Percentiles rank a stretch among this genome's conserved stretches.
These are phyloP conservation scores for Lactarius psammicola DNA, from an alignment of 768 basidiomycete species.

Conservation along the genomic window DNA sequence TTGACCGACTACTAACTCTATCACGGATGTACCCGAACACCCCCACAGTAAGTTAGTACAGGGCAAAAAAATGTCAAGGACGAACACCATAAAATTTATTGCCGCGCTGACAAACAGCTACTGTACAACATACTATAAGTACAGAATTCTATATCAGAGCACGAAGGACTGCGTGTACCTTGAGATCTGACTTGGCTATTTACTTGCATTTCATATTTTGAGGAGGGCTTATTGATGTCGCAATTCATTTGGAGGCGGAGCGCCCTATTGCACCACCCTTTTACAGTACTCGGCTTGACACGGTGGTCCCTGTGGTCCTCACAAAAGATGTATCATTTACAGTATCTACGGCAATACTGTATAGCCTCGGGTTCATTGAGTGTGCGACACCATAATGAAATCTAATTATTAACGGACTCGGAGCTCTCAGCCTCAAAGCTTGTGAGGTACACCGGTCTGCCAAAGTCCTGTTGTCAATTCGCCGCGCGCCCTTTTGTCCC, in stretches of 20 bases:
- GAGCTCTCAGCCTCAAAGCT: slow-evolving; percentile 36
- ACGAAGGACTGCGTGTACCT: not conserved
- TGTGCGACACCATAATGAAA: not conserved
- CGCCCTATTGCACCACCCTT: not conserved
- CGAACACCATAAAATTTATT: too few species aligned
- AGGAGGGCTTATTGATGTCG: not conserved
- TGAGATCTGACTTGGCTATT: not conserved
- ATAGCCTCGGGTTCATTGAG: not conserved
- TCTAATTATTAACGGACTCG: not conserved
- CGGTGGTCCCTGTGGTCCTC: not conserved
- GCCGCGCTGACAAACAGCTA: not conserved
- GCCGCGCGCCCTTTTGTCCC: slow-evolving; percentile 46
- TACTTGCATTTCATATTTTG: not conserved
- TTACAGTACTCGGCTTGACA: not conserved
- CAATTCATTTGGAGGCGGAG: not conserved
- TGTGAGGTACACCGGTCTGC: slow-evolving; percentile 53
- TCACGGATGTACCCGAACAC: not conserved
- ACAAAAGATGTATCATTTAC: not conserved
- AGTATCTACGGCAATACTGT: not conserved
- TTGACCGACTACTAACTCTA: not conserved
- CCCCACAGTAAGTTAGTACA: not conserved
- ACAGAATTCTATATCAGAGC: not conserved
- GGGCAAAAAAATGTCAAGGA: too few species aligned
- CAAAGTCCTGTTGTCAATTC: slow-evolving; percentile 62
- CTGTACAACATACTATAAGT: not conserved